Evolutionary conservation across 768 basidiomycete genomes (phyloP).

Genomic region (Pulveroboletus sp.): DNA sequence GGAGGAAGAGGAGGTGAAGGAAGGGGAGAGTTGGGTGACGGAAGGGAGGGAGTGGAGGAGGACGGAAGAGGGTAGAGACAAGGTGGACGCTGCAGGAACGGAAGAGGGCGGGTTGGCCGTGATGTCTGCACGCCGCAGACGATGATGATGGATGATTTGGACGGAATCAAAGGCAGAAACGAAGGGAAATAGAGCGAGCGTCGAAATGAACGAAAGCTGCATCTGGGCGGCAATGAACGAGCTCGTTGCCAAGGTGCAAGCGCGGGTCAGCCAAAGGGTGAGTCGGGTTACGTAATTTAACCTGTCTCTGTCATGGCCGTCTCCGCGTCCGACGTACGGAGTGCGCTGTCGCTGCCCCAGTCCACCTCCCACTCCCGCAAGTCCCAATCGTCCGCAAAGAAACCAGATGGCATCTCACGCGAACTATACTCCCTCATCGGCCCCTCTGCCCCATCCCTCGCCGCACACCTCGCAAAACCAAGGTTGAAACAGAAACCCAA

Average conservation of each 20-base stretch:
- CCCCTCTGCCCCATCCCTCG: constrained; percentile 83
- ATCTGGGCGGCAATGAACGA: neutral
- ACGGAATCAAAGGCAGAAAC: neutral
- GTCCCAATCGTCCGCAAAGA: constrained; percentile 39
- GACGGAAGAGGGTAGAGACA: neutral
- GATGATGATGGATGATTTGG: neutral
- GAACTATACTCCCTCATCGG: constrained; percentile 95
- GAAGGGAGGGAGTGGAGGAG: neutral
- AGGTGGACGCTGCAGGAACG: neutral
- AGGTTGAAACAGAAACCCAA: constrained; percentile 85
- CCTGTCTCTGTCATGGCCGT: constrained; percentile 44
- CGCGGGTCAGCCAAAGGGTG: neutral
- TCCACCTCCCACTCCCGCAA: constrained; percentile 41
- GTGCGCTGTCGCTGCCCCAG: constrained; percentile 63
- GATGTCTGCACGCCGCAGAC: neutral
- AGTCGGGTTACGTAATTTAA: neutral
- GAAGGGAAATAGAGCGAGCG: neutral
- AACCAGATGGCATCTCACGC: constrained; percentile 87
- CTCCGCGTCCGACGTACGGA: constrained; percentile 78
- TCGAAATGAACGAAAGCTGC: neutral
- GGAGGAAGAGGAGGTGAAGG: neutral
- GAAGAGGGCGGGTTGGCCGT: neutral
- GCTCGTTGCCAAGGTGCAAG: too few species aligned
- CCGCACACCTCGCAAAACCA: constrained; percentile 73
- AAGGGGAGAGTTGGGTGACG: neutral